Conservation (phyloP, 768 basidiomycete species). For the Austroboletus eburneus region DNA sequence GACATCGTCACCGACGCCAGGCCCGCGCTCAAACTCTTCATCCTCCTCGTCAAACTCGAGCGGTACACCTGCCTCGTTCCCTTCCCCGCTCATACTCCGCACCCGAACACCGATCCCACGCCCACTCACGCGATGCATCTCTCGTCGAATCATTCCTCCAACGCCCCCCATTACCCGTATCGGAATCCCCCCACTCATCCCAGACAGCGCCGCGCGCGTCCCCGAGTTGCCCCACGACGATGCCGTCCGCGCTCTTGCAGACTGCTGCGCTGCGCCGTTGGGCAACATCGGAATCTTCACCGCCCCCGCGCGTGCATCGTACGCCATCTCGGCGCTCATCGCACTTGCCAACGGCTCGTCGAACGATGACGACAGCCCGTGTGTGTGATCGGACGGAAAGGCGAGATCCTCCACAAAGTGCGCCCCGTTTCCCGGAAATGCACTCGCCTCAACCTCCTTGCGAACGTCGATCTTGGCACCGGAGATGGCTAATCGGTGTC, state of each 20-base stretch:
- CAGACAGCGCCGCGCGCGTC: conserved; percentile 14
- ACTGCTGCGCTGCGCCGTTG: conserved; percentile 48
- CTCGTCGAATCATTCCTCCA: conserved; percentile 49
- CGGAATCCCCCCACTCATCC: conserved; percentile 32
- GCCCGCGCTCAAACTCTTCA: conserved; percentile 57
- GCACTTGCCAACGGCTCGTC: conserved; percentile 79
- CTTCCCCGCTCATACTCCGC: background rate
- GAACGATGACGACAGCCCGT: conserved; percentile 38
- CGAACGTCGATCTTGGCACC: conserved; percentile 66
- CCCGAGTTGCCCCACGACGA: conserved; percentile 14
- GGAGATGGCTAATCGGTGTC: conserved; percentile 54
- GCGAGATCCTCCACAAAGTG: conserved; percentile 23
- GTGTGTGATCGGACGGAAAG: conserved; percentile 2
- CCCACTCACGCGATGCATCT: conserved; percentile 35
- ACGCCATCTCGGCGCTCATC: conserved; percentile 57
- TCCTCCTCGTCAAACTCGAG: conserved; percentile 68
- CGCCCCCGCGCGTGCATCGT: conserved; percentile 36
- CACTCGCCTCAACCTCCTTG: conserved; percentile 63
- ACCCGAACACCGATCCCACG: background rate
- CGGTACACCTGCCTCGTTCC: conserved; percentile 23
- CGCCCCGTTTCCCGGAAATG: conserved; percentile 35
- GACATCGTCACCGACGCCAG: no score
- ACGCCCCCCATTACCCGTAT: conserved; percentile 64
- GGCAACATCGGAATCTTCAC: conserved; percentile 69
- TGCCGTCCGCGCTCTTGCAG: background rate